Evolutionary conservation across 768 basidiomycete genomes (phyloP), one percentile per base, ranked within the genome.

Genomic region (Tulasnella sp.): DNA sequence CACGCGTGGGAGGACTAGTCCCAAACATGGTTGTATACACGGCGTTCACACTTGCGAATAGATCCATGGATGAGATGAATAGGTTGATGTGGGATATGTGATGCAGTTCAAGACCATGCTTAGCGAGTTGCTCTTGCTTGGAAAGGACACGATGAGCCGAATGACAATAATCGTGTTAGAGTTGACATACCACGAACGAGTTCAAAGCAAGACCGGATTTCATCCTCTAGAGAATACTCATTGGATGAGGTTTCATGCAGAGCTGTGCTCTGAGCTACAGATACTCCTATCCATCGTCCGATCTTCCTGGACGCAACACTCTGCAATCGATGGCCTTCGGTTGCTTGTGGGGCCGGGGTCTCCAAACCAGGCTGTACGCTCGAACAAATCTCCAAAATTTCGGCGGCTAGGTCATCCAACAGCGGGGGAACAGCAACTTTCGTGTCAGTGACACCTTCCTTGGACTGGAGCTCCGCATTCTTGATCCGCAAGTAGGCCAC

Each of bases 401-500:
- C 29, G 9, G 3, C 45, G 6, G 16, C 15, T 13, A 4, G 24
- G 0, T 46, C 45, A n/a, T 46, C 45, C 4, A 46, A 31, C 15
- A 31, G 32, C 15, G 45, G 16, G 22, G 45, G 45, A n/a, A 46
- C 19, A 34, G 35, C 13, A 34, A 15, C 6, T 46, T n/a, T 12
- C 45, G 12, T 3, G 28, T 6, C 2, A 12, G 35, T 10, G 24
- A 13, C 10, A 20, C 45, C 43, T 5, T 57, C 35, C 53, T 92
- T 96, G 4, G 67, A 59, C 53, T 73, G 72, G 27, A 96, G 67
- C 3, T 65, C 61, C 0, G 86, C 89, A 5, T 67, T 62, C 60
- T 82, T 82, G 53, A 98, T 74, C 50, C 85, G 77, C 15, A 98
- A 67, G 66, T 83, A 96, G 12, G 95, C 93, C 31, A 98, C 92